Evolutionary conservation across 208 protist genomes (phyloP).

Genomic region (Blastocrithidia nonstop): DNA sequence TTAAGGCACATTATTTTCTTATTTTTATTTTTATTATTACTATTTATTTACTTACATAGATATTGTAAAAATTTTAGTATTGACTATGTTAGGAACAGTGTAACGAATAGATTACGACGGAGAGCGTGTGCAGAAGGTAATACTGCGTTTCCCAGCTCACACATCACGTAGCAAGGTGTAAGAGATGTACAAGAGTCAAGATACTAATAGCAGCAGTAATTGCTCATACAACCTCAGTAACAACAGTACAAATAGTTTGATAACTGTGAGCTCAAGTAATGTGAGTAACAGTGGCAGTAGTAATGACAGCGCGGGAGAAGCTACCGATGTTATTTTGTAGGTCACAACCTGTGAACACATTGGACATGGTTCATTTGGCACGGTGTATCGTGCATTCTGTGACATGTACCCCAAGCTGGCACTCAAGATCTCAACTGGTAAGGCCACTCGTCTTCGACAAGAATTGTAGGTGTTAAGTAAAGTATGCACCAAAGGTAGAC

Average conservation of each 20-base stretch:
- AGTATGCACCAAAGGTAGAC: conserved; percentile 67
- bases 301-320: not conserved
- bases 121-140: conserved; percentile 41
- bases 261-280: conserved; percentile 11
- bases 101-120: conserved; percentile 66
- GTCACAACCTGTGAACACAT: conserved; percentile 61
- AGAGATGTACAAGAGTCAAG: no score
- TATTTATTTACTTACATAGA: not conserved
- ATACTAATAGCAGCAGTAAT: no score
- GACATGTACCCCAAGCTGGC: conserved; percentile 54
- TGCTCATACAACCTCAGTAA: no score
- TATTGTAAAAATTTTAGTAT: not conserved
- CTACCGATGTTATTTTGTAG: conserved; percentile 15
- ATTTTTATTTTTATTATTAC: not conserved
- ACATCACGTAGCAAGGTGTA: no score
- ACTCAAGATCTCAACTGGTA: conserved; percentile 76
- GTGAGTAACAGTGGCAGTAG: not conserved
- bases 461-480: conserved; percentile 70
- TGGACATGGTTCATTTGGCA: conserved; percentile 78
- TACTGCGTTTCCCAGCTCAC: conserved; percentile 64
- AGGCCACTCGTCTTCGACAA: conserved; percentile 50
- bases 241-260: no score
- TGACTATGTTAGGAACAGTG: conserved; percentile 57
- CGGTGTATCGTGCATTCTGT: conserved; percentile 66
- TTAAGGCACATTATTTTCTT: not conserved